phyloP scores from a whole-genome alignment of 2,329 filamentous ascomycete species.

The Cryphonectria japonica region DNA sequence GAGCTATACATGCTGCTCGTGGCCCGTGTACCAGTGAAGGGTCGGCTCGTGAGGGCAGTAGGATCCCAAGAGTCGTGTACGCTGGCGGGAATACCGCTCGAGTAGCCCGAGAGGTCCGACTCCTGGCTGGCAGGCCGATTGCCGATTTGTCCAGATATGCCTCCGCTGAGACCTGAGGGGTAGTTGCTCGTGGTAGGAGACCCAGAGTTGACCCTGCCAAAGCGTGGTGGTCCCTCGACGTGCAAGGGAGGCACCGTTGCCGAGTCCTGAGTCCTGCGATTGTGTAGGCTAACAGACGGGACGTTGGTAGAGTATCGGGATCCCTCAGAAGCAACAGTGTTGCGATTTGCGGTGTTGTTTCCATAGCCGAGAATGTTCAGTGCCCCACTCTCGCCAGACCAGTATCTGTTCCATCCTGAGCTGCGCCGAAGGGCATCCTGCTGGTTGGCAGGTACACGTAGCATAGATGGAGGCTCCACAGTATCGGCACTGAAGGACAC shows the following conservation, averaged over 20 bases:
- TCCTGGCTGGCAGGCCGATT: conserved; percentile 58
- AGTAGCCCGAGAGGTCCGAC: conserved; percentile 58
- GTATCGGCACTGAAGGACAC: conserved; percentile 43
- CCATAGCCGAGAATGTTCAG: conserved; percentile 68
- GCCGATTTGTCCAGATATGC: conserved; percentile 60
- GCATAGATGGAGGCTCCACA: conserved; percentile 42
- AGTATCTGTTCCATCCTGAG: conserved; percentile 78
- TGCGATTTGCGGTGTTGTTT: conserved; percentile 46
- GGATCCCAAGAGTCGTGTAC: conserved; percentile 61
- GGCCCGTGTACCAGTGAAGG: conserved; percentile 55
- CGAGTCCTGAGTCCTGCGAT: conserved; percentile 66
- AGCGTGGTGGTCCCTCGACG: conserved; percentile 61
- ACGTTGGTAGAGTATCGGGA: conserved; percentile 57
- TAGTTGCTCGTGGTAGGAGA: conserved; percentile 72
- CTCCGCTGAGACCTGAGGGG: conserved; percentile 56
- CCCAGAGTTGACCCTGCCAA: conserved; percentile 69
- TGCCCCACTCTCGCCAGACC: conserved; percentile 69
- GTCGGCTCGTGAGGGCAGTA: conserved; percentile 43
- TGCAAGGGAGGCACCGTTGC: conserved; percentile 71
- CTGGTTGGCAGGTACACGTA: conserved; percentile 39
- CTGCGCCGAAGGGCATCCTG: conserved; percentile 59
- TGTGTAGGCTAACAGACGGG: conserved; percentile 28
- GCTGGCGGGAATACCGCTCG: conserved; percentile 68
- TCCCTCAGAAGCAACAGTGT: conserved; percentile 60
- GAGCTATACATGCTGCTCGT: conserved; percentile 55